Evolutionary conservation across 495 filamentous ascomycete genomes (phyloP), one percentile per base, ranked within the genome.

Genomic region (Xylaria palmicola): DNA sequence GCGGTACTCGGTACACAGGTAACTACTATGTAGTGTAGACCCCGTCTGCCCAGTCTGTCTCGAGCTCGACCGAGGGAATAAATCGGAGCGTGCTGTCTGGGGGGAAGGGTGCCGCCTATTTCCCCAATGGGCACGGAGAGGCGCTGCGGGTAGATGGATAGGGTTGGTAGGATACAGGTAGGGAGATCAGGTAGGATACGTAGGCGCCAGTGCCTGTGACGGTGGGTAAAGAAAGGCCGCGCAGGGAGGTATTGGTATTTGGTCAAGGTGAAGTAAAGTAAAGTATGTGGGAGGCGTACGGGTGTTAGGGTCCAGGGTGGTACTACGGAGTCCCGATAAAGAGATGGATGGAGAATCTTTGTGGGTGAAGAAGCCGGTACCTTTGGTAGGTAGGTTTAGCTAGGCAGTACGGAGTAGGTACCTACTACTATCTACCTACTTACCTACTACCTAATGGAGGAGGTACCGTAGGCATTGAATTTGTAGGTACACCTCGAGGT

Each of bases 81-180:
- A n/a, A 49, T 59, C 44, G 56, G 56, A 40, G 36, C 44, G 56
- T 49, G 20, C 22, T 48, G n/a, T 6, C 39, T 37, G 43, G 54
- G 39, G 43, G 56, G 44, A 30, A 20, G 36, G 34, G 26, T 19
- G 44, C 37, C 39, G 44, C 37, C 39, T 49, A 49, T 29, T 59
- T 59, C 56, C 55, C 39, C 10, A 47, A 57, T 12, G 26, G 55
- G 55, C 55, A 49, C 56, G 56, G 56, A 59, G 44, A 29, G 27
- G 27, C 13, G 13, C 6, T 6, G 7, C n/a, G 20, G 6, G 7
- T 6, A 45, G 43, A 6, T 8, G 20, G 6, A 6, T 45, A 45
- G 43, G 43, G 15, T 17, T 6, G 6, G 5, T 36, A 17, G 15
- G 29, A 37, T 7, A 6, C 37, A 53, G 8, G 29, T 36, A 57